Base-by-base conservation (phyloP, 2,329 filamentous ascomycete species). In the Ophiostoma sp. region DNA sequence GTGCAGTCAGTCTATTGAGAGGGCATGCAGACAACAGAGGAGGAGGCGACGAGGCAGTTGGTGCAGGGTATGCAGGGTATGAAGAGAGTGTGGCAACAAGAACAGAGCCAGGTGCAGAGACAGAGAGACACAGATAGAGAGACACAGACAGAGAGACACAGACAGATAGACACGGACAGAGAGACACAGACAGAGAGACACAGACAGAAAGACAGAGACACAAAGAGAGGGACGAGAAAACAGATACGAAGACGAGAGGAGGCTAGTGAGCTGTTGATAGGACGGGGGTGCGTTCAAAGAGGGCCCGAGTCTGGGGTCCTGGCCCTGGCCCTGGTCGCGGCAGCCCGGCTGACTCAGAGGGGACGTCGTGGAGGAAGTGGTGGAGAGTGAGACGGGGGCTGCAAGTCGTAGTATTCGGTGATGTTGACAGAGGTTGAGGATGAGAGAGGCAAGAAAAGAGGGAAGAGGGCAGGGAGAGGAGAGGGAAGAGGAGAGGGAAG, bases 231-330 rank as follows among this genome's bases (percentile, higher is more conserved):
- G n/a, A 18, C 42, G 42, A 45, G 42, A 45, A 3, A 11, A 8
- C 9, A 45, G 42, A 45, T 45, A 45, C 42, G 14, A 45, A 45
- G 42, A 45, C 42, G 9, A 45, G 14, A 12, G 27, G 27, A 27
- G 9, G 5, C 42, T 11, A 52, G 66, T 27, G 58, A 38, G 45
- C 60, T 12, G 36, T 36, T 40, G 66, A 49, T 27, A 44, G 47
- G 18, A 64, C 40, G 40, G 52, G 49, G 67, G 49, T n/a, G 67
- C 12, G 67, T 36, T 14, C 27, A 62, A 65, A 68, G 63, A 65
- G 67, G 67, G 18, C 63, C 67, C 47, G 11, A 52, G 60, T 27
- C 45, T 38, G 49, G 62, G 45, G 60, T 67, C 60, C 47, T 64
- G 27, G 58, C 64, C 66, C 47, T 27, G 27, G 27, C 27, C 27